Evolutionary conservation across 2,329 filamentous ascomycete genomes (phyloP).

Genomic region (Verticillium dahliae): DNA sequence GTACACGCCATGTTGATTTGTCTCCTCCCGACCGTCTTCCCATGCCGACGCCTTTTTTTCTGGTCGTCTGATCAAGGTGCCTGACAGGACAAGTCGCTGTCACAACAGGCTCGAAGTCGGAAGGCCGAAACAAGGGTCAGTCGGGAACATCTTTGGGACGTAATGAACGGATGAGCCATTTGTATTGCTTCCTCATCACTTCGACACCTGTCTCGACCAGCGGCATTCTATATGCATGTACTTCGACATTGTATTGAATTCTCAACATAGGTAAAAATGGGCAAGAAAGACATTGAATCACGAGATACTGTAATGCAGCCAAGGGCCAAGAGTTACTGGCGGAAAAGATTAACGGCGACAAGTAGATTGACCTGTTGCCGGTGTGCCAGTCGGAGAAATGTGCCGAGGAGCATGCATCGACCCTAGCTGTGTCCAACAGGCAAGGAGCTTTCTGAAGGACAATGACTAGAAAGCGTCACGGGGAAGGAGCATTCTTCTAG

Average conservation of each 20-base stretch:
- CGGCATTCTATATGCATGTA: too few relatives aligned
- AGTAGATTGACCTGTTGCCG: slow-evolving; percentile 8
- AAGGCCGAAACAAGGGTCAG: slow-evolving; percentile 20
- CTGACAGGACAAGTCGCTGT: too few relatives aligned
- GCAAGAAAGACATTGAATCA: slow-evolving; percentile 18
- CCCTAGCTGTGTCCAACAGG: slow-evolving; percentile 19
- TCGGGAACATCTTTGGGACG: slow-evolving; percentile 20
- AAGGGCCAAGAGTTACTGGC: slow-evolving; percentile 5
- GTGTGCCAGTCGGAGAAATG: slow-evolving; percentile 6
- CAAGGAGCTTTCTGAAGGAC: slow-evolving; percentile 21
- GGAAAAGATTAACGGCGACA: slow-evolving; percentile 18
- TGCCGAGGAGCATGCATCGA: slow-evolving; percentile 11
- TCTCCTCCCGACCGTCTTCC: background rate
- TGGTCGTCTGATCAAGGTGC: background rate
- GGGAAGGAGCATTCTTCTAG: slow-evolving; percentile 11
- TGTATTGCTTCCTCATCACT: slow-evolving; percentile 13
- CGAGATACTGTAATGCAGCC: slow-evolving; percentile 21
- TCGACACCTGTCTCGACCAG: too few relatives aligned
- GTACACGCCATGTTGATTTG: background rate
- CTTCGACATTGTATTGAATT: too few relatives aligned
- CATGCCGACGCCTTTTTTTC: background rate
- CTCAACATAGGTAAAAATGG: slow-evolving; percentile 16
- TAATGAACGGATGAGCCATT: slow-evolving; percentile 22
- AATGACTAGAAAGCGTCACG: slow-evolving; percentile 17
- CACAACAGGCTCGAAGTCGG: slow-evolving; percentile 11